A percentile compares a stretch with the other conserved stretches of the same genome.
Conservation (phyloP, 169 alveolate species). For the Perkinsus marinus region DNA sequence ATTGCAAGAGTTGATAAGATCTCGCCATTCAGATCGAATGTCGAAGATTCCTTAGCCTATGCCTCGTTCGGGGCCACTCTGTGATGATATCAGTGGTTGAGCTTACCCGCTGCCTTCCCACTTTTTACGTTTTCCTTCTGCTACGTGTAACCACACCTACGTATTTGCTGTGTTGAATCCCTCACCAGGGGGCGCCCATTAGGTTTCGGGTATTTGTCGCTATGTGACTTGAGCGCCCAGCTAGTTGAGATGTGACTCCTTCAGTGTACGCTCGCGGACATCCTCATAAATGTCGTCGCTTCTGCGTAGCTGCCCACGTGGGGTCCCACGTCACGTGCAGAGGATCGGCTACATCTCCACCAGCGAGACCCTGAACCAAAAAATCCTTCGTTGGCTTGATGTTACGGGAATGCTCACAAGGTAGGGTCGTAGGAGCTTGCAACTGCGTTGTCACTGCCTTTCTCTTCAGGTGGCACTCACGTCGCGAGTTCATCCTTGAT, state of each 20-base stretch:
- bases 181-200: too few species aligned
- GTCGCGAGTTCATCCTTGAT: slow-evolving; percentile 32
- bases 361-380: slow-evolving; percentile 27
- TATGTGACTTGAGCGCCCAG: too few species aligned
- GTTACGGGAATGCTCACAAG: slow-evolving; percentile 32
- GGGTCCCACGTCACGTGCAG: neutral
- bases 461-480: neutral
- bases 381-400: slow-evolving; percentile 24
- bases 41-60: too few species aligned
- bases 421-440: neutral
- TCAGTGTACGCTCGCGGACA: too few species aligned
- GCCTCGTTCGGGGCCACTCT: too few species aligned
- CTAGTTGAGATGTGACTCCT: too few species aligned
- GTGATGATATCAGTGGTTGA: too few species aligned
- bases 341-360: neutral
- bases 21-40: neutral
- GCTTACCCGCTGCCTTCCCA: too few species aligned
- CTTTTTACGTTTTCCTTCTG: too few species aligned
- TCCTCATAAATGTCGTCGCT: neutral
- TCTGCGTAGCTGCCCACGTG: neutral
- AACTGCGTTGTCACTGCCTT: neutral
- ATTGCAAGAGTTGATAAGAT: neutral
- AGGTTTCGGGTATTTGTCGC: too few species aligned
- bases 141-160: too few species aligned
- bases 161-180: too few species aligned